Evolutionary conservation across 169 alveolate species (phyloP).

Genomic region (Sarcocystis neurona): DNA sequence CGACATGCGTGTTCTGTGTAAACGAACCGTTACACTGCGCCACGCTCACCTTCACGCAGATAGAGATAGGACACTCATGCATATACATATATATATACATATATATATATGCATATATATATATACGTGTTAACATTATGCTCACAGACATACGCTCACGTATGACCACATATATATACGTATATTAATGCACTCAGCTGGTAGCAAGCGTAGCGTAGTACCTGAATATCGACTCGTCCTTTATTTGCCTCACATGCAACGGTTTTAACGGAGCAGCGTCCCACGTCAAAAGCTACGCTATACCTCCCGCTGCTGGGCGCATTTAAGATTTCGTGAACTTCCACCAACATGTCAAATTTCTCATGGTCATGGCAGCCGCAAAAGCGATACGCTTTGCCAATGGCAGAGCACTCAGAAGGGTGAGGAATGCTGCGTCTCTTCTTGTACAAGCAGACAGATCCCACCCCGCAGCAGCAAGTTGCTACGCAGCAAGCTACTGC

Average conservation of each 20-base stretch:
- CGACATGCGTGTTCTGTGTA: too few relatives aligned
- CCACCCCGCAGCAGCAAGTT: conserved; percentile 50
- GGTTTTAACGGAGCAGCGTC: conserved; percentile 66
- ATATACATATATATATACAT: not conserved
- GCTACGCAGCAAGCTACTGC: conserved; percentile 54
- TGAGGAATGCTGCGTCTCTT: conserved; percentile 46
- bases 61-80: too few relatives aligned
- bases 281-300: conserved; percentile 69
- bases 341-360: conserved; percentile 72
- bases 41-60: too few relatives aligned
- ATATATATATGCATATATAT: not conserved
- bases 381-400: conserved; percentile 30
- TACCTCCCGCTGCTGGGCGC: conserved; percentile 57
- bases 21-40: too few relatives aligned
- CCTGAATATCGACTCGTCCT: conserved; percentile 44
- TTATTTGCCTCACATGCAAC: conserved; percentile 19
- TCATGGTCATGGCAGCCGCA: conserved; percentile 72
- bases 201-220: not conserved
- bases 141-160: too few relatives aligned
- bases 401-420: conserved; percentile 48
- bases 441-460: conserved; percentile 35
- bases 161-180: not conserved
- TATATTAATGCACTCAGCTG: not conserved
- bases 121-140: not conserved
- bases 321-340: conserved; percentile 69